A percentile compares a stretch with the other conserved stretches of the same genome.
Evolutionary conservation across 768 basidiomycete genomes (phyloP).

Genomic region (Suillus occidentalis): DNA sequence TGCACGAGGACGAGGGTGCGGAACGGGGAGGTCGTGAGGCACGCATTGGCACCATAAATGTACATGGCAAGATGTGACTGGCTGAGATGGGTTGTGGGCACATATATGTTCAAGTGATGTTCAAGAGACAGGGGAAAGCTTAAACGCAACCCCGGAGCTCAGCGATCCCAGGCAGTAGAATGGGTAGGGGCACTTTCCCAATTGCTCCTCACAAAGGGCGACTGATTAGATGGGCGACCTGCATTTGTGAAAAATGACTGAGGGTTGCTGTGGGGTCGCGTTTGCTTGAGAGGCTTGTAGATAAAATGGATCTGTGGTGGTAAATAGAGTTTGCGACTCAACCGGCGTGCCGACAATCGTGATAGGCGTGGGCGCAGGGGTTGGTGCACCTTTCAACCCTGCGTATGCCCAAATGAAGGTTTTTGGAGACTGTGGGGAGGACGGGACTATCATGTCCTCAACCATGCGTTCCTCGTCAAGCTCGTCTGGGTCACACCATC

Average conservation of each 20-base stretch:
- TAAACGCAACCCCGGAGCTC: background rate
- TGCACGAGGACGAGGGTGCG: background rate
- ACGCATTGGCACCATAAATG: background rate
- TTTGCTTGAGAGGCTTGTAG: constrained; percentile 39
- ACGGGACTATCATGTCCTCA: constrained; percentile 42
- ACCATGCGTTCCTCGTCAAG: constrained; percentile 47
- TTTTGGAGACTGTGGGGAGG: constrained; percentile 30
- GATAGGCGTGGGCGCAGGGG: constrained; percentile 19
- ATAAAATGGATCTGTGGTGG: constrained; percentile 52
- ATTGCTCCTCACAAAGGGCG: constrained; percentile 36
- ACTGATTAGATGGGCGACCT: constrained; percentile 38
- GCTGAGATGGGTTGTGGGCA: background rate
- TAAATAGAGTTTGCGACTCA: constrained; percentile 36
- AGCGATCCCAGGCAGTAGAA: background rate
- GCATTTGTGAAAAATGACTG: constrained; percentile 39
- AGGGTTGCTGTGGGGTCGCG: constrained; percentile 31
- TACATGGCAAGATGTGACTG: constrained; percentile 1
- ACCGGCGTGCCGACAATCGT: constrained; percentile 19
- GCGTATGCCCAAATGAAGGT: constrained; percentile 25
- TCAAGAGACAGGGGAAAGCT: background rate
- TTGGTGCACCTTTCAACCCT: constrained; percentile 23
- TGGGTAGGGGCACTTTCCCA: background rate
- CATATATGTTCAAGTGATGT: background rate
- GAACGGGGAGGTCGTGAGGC: background rate
- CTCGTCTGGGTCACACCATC: constrained; percentile 35